These are phyloP conservation scores for Komagataella pastoris DNA, from an alignment of 805 yeast species.

Conservation along the genomic window DNA sequence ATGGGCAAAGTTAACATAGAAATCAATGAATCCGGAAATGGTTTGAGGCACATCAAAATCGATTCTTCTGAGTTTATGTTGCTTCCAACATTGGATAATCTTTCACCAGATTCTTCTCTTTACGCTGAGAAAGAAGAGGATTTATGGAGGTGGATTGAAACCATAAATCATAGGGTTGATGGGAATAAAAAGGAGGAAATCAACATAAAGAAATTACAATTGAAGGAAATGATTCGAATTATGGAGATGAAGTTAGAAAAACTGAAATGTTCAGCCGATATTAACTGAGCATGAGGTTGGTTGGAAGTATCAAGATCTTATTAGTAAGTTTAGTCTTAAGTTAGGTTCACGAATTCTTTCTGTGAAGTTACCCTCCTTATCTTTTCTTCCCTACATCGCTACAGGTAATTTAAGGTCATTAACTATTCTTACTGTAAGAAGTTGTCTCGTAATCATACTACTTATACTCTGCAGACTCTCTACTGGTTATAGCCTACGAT, in stretches of 20 bases:
- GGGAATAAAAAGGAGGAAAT: constrained; percentile 1
- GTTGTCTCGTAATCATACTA: not conserved
- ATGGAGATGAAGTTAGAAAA: constrained; percentile 28
- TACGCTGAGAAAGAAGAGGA: constrained; percentile 37
- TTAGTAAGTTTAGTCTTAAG: too few species aligned
- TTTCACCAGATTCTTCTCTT: constrained; percentile 7
- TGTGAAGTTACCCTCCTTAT: not conserved
- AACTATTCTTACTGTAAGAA: not conserved
- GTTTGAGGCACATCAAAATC: not conserved
- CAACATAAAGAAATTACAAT: constrained; percentile 22
- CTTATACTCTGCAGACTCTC: not conserved
- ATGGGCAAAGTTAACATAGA: not conserved
- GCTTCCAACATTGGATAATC: not conserved
- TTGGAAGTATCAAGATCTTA: too few species aligned
- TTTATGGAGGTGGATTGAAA: constrained; percentile 63
- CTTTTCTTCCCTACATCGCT: not conserved
- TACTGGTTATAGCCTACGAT: not conserved
- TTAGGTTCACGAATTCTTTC: too few species aligned
- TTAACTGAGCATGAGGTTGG: too few species aligned
- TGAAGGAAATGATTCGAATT: constrained; percentile 30
- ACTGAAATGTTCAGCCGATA: constrained; percentile 6
- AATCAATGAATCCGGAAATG: not conserved
- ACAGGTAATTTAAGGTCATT: too few species aligned
- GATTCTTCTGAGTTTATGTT: not conserved
- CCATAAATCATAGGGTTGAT: constrained; percentile 15